phyloP scores from a whole-genome alignment of 139 green algal genomes.

The Micractinium conductrix region DNA sequence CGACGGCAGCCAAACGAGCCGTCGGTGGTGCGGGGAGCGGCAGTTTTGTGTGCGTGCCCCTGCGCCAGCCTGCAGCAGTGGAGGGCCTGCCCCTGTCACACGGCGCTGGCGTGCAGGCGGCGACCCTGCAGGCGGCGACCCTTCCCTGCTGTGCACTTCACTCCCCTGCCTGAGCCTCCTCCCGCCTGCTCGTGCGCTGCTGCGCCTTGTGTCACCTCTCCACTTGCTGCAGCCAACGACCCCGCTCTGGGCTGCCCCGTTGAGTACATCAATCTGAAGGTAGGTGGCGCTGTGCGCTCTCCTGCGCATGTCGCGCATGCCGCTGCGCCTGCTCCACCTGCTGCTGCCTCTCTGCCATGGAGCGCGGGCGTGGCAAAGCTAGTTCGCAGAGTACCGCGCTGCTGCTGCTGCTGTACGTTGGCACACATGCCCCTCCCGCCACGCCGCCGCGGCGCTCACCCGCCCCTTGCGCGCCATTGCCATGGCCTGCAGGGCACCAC shows the following conservation, averaged over 20 bases:
- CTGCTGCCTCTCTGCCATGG: background rate
- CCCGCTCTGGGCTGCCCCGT: constrained; percentile 83
- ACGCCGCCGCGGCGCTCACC: too few species aligned
- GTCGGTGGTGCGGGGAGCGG: background rate
- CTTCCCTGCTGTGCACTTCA: background rate
- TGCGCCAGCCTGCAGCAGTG: background rate
- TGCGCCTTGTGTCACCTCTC: background rate
- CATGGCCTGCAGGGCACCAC: constrained; percentile 68
- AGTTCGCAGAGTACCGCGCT: too few species aligned
- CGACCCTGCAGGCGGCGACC: background rate
- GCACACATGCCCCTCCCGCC: background rate
- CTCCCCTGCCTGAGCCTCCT: background rate
- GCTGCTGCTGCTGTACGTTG: too few species aligned
- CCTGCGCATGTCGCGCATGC: too few species aligned
- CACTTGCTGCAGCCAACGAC: constrained; percentile 78
- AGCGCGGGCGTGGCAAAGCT: background rate
- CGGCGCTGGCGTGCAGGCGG: too few species aligned
- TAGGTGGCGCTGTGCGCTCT: background rate
- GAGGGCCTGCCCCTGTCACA: too few species aligned
- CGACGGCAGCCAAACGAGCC: background rate
- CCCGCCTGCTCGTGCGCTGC: too few species aligned
- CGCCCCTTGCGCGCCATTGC: background rate
- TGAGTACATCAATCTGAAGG: constrained; percentile 88
- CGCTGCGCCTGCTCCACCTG: too few species aligned
- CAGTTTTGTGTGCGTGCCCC: background rate